Evolutionary conservation across 306 rosid species (phyloP).

Genomic region (Corylus americana): DNA sequence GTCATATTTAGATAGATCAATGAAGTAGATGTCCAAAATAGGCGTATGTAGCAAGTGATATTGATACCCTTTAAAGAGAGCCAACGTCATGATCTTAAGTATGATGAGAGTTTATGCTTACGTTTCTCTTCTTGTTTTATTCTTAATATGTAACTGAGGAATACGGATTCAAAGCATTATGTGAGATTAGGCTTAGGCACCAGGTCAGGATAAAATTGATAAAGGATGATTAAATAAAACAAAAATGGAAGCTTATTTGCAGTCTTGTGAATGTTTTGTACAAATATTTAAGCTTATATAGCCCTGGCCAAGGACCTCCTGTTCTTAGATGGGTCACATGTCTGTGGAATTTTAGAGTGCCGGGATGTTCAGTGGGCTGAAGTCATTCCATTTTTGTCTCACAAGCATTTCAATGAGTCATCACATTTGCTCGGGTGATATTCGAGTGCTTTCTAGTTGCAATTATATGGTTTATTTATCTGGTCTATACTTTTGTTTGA

Average conservation of each 20-base stretch:
- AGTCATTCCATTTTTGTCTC: slow-evolving; percentile 5
- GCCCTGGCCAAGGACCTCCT: background rate
- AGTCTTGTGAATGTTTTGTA: background rate
- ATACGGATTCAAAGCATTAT: background rate
- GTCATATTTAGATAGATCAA: background rate
- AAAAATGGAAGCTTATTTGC: background rate
- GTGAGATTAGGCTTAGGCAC: background rate
- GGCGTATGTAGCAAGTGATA: background rate
- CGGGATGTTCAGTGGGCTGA: background rate
- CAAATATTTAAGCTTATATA: background rate
- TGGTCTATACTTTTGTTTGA: slow-evolving; percentile 16
- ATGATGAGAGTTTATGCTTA: background rate
- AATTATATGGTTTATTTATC: slow-evolving; percentile 9
- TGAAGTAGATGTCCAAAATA: background rate
- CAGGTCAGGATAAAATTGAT: background rate
- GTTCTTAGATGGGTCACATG: background rate
- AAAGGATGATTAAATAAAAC: background rate
- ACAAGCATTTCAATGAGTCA: background rate
- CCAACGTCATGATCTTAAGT: background rate
- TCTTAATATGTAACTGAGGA: background rate
- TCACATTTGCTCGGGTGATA: slow-evolving; percentile 1
- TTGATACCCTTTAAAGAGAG: background rate
- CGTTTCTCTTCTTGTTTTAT: background rate
- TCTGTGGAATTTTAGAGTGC: background rate
- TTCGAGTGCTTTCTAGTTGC: background rate